These are phyloP conservation scores for Clathrus columnatus DNA, from an alignment of 768 basidiomycete species.

Conservation along the genomic window DNA sequence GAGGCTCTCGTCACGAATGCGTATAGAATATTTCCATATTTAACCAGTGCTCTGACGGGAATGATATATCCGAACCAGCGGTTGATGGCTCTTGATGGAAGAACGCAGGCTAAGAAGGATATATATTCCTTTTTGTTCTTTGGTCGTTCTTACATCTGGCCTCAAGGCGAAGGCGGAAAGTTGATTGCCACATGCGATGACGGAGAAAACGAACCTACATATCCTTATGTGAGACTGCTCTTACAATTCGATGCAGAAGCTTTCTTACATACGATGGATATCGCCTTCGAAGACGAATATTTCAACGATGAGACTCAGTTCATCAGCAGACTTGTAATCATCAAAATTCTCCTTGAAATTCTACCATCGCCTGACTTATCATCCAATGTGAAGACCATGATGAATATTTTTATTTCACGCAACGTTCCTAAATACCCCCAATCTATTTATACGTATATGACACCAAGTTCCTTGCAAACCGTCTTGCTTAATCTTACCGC, in stretches of 20 bases:
- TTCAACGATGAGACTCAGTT: conserved; percentile 66
- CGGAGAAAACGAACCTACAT: conserved; percentile 70
- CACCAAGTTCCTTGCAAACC: conserved; percentile 58
- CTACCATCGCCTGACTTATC: conserved; percentile 42
- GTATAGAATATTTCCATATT: conserved; percentile 87
- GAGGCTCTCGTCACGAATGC: conserved; percentile 38
- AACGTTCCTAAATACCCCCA: conserved; percentile 97
- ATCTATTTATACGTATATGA: conserved; percentile 49
- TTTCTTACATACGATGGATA: conserved; percentile 86
- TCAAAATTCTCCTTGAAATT: conserved; percentile 80
- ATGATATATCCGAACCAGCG: conserved; percentile 81
- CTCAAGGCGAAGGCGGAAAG: conserved; percentile 57
- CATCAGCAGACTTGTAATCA: conserved; percentile 69
- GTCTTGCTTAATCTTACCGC: conserved; percentile 72
- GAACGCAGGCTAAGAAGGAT: conserved; percentile 56
- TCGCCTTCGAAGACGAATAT: conserved; percentile 89
- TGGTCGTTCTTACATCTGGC: conserved; percentile 73
- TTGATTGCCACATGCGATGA: conserved; percentile 71
- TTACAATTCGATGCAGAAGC: conserved; percentile 89
- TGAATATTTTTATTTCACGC: conserved; percentile 92
- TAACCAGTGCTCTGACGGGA: conserved; percentile 73
- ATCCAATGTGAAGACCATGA: conserved; percentile 63
- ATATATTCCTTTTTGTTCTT: conserved; percentile 82
- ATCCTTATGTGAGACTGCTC: conserved; percentile 80
- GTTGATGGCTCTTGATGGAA: conserved; percentile 55